Evolutionary conservation across 179 eudicot species (phyloP).

Genomic region (Silene noctiflora): DNA sequence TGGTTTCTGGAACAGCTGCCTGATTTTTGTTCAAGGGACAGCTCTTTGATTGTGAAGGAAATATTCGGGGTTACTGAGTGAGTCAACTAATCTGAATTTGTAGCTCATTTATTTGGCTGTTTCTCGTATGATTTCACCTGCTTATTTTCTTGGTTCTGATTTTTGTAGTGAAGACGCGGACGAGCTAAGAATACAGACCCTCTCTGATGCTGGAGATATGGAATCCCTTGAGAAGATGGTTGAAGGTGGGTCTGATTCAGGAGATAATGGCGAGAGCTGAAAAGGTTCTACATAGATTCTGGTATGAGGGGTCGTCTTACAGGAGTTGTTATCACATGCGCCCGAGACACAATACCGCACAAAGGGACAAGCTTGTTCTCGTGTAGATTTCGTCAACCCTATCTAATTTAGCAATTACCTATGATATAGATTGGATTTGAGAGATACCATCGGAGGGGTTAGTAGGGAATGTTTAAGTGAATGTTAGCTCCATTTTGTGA

Average conservation of each 20-base stretch:
- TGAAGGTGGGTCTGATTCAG: constrained; percentile 45
- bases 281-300: background rate
- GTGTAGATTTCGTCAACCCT: no score
- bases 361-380: no score
- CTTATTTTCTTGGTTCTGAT: constrained; percentile 12
- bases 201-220: constrained; percentile 68
- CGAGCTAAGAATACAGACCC: constrained; percentile 57
- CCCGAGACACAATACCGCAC: no score
- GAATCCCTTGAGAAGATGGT: constrained; percentile 78
- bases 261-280: constrained; percentile 36
- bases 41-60: constrained; percentile 75
- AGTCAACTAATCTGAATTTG: constrained; percentile 28
- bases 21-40: constrained; percentile 80
- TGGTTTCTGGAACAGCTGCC: constrained; percentile 50
- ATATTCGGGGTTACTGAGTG: constrained; percentile 96
- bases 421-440: no score
- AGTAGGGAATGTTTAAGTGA: no score
- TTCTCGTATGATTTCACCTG: background rate
- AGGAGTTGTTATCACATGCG: no score
- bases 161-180: constrained; percentile 81
- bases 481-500: no score
- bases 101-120: background rate
- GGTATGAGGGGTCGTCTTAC: background rate
- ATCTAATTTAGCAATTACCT: no score
- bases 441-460: no score